Percentiles rank a stretch among this genome's conserved stretches.
These are phyloP conservation scores for Populus simonii DNA, from an alignment of 345 rosid species.

Conservation along the genomic window DNA sequence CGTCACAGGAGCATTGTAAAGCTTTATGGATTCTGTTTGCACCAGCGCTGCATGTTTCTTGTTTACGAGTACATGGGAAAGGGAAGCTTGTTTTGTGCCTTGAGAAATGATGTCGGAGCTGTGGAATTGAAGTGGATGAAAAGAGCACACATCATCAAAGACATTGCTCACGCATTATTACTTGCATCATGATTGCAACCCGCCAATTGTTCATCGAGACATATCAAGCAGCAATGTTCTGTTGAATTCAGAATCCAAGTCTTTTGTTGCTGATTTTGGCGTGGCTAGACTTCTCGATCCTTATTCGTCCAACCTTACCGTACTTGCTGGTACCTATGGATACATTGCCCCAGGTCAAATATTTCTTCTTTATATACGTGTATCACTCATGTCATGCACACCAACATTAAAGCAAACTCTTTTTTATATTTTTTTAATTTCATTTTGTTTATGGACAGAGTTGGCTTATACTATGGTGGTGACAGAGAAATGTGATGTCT, in stretches of 20 bases:
- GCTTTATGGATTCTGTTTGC: neutral
- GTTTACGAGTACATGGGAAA: neutral
- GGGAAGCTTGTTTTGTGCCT: neutral
- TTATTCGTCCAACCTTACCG: constrained; percentile 1
- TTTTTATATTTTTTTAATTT: no score
- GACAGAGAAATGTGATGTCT: no score
- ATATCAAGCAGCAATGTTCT: neutral
- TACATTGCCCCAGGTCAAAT: neutral
- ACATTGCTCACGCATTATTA: neutral
- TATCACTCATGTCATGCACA: no score
- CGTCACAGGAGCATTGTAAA: neutral
- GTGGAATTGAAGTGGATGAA: neutral
- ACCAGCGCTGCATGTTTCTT: neutral
- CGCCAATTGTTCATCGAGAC: neutral
- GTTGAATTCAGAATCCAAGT: neutral
- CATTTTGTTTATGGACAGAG: neutral
- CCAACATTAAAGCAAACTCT: no score
- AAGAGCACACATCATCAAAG: neutral
- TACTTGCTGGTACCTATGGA: constrained; percentile 2
- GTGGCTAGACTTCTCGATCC: neutral
- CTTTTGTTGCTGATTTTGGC: neutral
- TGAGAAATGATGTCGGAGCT: no score
- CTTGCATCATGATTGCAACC: constrained; percentile 1
- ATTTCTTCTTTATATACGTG: no score
- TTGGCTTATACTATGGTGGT: neutral